A percentile compares a stretch with the other conserved stretches of the same genome.
Conservation (phyloP, 345 rosid species). For the Salix dunnii region DNA sequence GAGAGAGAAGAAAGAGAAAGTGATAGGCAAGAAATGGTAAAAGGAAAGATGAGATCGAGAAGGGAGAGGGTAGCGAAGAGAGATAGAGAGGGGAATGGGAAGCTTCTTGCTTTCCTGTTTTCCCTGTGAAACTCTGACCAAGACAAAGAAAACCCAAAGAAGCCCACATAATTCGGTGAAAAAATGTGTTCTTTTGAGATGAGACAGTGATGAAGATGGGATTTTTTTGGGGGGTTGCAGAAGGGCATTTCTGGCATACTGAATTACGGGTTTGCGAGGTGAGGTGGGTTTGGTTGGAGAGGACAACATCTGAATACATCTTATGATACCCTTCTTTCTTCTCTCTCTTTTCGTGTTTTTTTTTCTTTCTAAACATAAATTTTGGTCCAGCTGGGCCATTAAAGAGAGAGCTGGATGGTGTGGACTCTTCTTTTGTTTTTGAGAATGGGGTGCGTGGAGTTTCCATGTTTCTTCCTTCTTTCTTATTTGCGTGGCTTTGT, state of each 20-base stretch:
- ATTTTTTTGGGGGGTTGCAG: conserved; percentile 63
- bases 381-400: conserved; percentile 68
- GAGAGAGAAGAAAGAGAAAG: conserved; percentile 6
- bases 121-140: conserved; percentile 75
- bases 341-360: conserved; percentile 18
- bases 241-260: conserved; percentile 53
- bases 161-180: conserved; percentile 71
- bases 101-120: conserved; percentile 58
- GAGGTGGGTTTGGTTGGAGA: conserved; percentile 58
- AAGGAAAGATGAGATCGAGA: not conserved
- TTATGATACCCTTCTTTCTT: conserved; percentile 7
- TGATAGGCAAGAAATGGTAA: conserved; percentile 9
- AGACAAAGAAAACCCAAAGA: conserved; percentile 74
- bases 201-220: conserved; percentile 63
- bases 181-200: conserved; percentile 30
- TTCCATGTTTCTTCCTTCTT: conserved; percentile 29
- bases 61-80: not conserved
- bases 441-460: conserved; percentile 15
- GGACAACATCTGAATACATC: conserved; percentile 31
- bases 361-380: conserved; percentile 23
- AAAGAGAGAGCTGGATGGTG: conserved; percentile 18
- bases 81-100: conserved; percentile 28
- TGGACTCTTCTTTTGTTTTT: conserved; percentile 33
- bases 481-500: conserved; percentile 2
- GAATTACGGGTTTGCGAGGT: conserved; percentile 6